Conservation (phyloP, 352 stramenopile genomes). For the Halophytophthora polymorphica region DNA sequence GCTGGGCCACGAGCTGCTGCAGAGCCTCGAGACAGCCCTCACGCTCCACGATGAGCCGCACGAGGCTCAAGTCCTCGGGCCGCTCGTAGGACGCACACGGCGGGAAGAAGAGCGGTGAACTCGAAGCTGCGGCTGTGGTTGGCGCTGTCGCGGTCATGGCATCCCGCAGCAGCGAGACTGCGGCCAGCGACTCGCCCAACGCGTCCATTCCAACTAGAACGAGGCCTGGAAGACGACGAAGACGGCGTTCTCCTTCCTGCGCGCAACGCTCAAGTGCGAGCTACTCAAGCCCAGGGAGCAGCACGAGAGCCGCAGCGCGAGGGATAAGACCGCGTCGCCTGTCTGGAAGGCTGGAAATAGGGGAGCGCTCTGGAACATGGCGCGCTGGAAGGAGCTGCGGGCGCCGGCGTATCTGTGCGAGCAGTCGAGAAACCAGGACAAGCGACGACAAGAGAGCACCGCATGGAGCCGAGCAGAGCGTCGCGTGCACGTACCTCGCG, state of each 20-base stretch:
- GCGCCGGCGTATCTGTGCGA: too few species aligned
- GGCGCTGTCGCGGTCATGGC: too few species aligned
- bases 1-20: constrained; percentile 41
- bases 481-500: not conserved
- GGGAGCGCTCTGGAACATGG: not conserved
- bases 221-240: too few species aligned
- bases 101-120: constrained; percentile 22
- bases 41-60: constrained; percentile 78
- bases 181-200: not conserved
- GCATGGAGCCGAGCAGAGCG: constrained; percentile 9
- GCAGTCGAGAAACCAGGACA: not conserved
- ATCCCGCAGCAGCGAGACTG: constrained; percentile 1
- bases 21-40: constrained; percentile 78
- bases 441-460: not conserved
- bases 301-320: too few species aligned
- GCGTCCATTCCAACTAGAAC: too few species aligned
- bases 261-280: too few species aligned
- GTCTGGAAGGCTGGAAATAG: too few species aligned
- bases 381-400: not conserved
- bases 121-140: not conserved
- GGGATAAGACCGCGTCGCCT: too few species aligned
- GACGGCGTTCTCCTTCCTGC: too few species aligned
- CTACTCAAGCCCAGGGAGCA: too few species aligned
- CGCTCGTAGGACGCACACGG: constrained; percentile 34
- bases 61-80: constrained; percentile 52